Evolutionary conservation across 2,329 filamentous ascomycete genomes (phyloP), one percentile per base, ranked within the genome.

Genomic region (Trichoderma harzianum): DNA sequence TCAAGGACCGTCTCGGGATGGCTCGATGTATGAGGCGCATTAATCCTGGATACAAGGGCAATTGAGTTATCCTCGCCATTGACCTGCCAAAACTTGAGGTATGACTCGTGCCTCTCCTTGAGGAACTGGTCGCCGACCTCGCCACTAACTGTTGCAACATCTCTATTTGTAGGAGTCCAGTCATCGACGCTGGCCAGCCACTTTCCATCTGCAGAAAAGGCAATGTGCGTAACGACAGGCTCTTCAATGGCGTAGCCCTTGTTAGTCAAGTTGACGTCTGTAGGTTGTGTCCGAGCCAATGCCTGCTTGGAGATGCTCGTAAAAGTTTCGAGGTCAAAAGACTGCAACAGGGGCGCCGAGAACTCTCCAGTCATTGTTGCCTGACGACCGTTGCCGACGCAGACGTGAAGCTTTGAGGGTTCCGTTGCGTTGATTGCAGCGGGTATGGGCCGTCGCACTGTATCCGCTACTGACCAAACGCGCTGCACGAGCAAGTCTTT

Each of bases 141-240:
- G 32, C 76, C 73, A 34, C 75, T 76, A 1, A 82, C 76, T 58
- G 78, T 86, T 51, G 88, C 86, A 16, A 93, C 82, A 78, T 98
- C 94, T 72, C 88, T 84, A 14, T 84, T 82, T 11, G 93, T 89
- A 1, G 94, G 94, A 66, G 88, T 87, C 96, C 96, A 99, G 77
- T 95, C 93, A 79, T 99, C 96, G 1, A 97, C 88, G 1, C 94
- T 98, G 5, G 92, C 95, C 71, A 99, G 87, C 95, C 95, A 98
- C 75, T 90, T 87, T 21, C 95, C 95, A 78, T 98, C 92, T 64
- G 87, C 84, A 57, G 93, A 95, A 75, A 96, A 89, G 57, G 91
- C 88, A 65, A 98, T 84, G 70, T 92, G 88, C 7, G 89, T 91
- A 61, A 97, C 88, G 73, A 92, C 89, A 0, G 96, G 95, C 76